phyloP scores from a whole-genome alignment of 441 rosid species.

The Codiaeum variegatum region DNA sequence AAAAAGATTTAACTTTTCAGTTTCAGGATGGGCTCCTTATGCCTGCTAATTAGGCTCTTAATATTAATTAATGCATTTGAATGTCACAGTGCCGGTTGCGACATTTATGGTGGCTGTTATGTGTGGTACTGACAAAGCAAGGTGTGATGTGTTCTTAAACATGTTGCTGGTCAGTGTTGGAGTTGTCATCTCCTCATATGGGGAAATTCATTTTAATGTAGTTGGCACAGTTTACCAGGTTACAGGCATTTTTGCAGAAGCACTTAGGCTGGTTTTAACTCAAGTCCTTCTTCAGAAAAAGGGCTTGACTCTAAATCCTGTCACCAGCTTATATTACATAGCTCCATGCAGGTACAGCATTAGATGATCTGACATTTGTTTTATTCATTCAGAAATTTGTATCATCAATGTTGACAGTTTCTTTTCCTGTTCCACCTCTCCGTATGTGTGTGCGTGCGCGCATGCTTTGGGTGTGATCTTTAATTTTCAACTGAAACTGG shows the following conservation, averaged over 20 bases:
- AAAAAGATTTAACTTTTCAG: constrained; percentile 16
- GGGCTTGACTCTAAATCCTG: constrained; percentile 93
- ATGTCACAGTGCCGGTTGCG: constrained; percentile 95
- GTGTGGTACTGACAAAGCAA: constrained; percentile 92
- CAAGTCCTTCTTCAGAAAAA: constrained; percentile 99
- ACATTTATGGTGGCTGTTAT: constrained; percentile 90
- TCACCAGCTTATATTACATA: constrained; percentile 97
- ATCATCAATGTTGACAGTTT: neutral
- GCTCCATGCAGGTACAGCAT: constrained; percentile 95
- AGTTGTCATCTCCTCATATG: constrained; percentile 95
- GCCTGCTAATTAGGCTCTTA: constrained; percentile 24
- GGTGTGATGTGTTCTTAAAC: constrained; percentile 96
- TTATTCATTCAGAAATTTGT: neutral
- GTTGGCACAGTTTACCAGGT: constrained; percentile 98
- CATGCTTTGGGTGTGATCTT: too few relatives aligned
- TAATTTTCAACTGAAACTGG: neutral
- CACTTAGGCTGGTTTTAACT: constrained; percentile 96
- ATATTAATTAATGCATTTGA: constrained; percentile 21
- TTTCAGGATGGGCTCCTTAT: constrained; percentile 15
- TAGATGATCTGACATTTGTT: constrained; percentile 1
- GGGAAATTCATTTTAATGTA: constrained; percentile 96
- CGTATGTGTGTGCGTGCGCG: too few relatives aligned
- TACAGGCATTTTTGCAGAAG: constrained; percentile 98
- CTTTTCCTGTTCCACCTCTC: neutral
- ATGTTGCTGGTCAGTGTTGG: constrained; percentile 99